A percentile compares a stretch with the other conserved stretches of the same genome.
Conservation (phyloP, 2,329 filamentous ascomycete genomes). For the Bipolaris bicolor region DNA sequence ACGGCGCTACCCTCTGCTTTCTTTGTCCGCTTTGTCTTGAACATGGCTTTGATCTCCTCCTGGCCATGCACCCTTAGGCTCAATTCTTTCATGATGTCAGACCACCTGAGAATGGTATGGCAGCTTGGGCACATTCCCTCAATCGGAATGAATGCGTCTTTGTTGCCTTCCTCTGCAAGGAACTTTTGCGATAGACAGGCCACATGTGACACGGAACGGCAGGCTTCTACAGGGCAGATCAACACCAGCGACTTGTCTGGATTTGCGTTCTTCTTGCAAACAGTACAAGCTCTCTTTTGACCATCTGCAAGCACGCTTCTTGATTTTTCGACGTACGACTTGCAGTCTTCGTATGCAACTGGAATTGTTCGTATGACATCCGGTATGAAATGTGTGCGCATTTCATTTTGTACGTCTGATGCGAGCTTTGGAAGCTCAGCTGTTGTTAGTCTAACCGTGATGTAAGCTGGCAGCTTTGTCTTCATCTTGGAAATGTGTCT, state of each 20-base stretch:
- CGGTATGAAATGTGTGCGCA: slow-evolving; percentile 35
- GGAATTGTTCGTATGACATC: slow-evolving; percentile 53
- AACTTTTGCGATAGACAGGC: slow-evolving; percentile 62
- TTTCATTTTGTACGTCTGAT: slow-evolving; percentile 26
- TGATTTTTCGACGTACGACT: slow-evolving; percentile 60
- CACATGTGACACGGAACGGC: slow-evolving; percentile 60
- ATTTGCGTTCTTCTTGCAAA: slow-evolving; percentile 56
- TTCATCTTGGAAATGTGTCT: slow-evolving; percentile 49
- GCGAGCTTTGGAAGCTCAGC: slow-evolving; percentile 33
- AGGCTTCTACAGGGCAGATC: slow-evolving; percentile 59
- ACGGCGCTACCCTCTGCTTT: slow-evolving; percentile 34
- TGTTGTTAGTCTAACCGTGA: slow-evolving; percentile 40
- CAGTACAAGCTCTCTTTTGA: slow-evolving; percentile 48
- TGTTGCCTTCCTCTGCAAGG: slow-evolving; percentile 50
- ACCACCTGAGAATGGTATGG: slow-evolving; percentile 68
- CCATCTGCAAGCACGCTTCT: slow-evolving; percentile 34
- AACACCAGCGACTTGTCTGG: slow-evolving; percentile 52
- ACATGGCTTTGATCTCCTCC: slow-evolving; percentile 72
- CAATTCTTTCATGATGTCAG: slow-evolving; percentile 80
- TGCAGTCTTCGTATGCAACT: slow-evolving; percentile 59
- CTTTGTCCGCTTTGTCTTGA: slow-evolving; percentile 60
- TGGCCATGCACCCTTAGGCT: slow-evolving; percentile 73
- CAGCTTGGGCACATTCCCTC: slow-evolving; percentile 76
- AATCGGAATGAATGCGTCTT: slow-evolving; percentile 65
- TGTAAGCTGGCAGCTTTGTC: slow-evolving; percentile 32